Conservation (phyloP, 2,329 filamentous ascomycete species). For the Penicillium griseofulvum region DNA sequence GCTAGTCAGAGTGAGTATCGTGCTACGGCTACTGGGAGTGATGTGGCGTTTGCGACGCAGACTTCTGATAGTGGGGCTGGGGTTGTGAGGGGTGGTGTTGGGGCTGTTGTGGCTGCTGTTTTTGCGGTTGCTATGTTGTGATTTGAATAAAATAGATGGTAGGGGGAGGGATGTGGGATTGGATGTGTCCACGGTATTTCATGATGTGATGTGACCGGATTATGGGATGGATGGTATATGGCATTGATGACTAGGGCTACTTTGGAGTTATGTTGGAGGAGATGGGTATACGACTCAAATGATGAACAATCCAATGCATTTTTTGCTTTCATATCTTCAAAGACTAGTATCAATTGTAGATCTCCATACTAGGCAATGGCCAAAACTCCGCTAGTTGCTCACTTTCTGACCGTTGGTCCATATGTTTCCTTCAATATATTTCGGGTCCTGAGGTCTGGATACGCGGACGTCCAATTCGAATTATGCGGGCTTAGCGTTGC, state of each 20-base stretch:
- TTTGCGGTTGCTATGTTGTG: constrained; percentile 11
- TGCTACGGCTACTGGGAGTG: constrained; percentile 16
- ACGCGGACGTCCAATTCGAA: not conserved
- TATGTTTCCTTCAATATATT: not conserved
- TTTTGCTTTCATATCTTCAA: not conserved
- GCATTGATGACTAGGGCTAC: not conserved
- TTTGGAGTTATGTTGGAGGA: too few species aligned
- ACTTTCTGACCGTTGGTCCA: not conserved
- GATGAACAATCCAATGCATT: not conserved
- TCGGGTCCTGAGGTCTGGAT: not conserved
- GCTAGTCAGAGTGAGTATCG: constrained; percentile 14
- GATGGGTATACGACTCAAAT: not conserved
- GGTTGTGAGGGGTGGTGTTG: constrained; percentile 1
- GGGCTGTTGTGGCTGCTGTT: constrained; percentile 4
- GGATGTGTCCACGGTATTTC: not conserved
- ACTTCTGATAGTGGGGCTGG: constrained; percentile 7
- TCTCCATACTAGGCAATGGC: not conserved
- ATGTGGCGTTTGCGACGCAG: constrained; percentile 5
- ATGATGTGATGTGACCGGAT: not conserved
- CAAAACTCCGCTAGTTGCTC: not conserved
- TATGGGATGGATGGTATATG: not conserved
- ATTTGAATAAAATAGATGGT: not conserved
- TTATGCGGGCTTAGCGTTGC: too few species aligned
- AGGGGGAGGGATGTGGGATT: too few species aligned
- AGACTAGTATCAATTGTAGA: too few species aligned